A percentile compares a stretch with the other conserved stretches of the same genome.
Conservation (phyloP, 2,329 filamentous ascomycete genomes). For the Fusarium sp. region DNA sequence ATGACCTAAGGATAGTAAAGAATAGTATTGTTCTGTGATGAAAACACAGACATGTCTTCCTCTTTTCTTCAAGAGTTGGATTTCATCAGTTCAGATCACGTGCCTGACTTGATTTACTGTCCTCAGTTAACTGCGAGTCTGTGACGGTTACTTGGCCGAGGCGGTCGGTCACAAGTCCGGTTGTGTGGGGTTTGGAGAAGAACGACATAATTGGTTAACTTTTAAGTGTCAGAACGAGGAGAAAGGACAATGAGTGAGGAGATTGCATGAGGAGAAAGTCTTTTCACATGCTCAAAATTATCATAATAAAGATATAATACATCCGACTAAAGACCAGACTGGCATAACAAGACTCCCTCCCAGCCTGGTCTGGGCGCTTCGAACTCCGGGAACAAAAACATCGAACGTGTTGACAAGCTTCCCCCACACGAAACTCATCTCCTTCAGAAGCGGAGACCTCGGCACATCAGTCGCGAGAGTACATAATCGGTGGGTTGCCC, state of each 20-base stretch:
- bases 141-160: slow-evolving; percentile 37
- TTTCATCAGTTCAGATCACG: slow-evolving; percentile 16
- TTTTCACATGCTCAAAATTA: slow-evolving; percentile 29
- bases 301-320: neutral
- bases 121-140: neutral
- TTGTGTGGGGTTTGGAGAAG: slow-evolving; percentile 32
- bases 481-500: slow-evolving; percentile 40
- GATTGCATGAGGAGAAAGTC: slow-evolving; percentile 2
- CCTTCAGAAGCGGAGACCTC: slow-evolving; percentile 41
- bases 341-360: neutral
- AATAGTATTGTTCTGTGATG: too few relatives aligned
- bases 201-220: slow-evolving; percentile 15
- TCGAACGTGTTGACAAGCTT: slow-evolving; percentile 2
- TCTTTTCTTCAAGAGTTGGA: too few relatives aligned
- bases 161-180: slow-evolving; percentile 37
- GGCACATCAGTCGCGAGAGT: slow-evolving; percentile 35
- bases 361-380: neutral
- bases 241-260: slow-evolving; percentile 7
- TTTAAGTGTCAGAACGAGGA: neutral
- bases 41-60: too few relatives aligned
- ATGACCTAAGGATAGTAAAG: too few relatives aligned
- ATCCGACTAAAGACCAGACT: slow-evolving; percentile 1
- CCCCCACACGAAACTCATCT: slow-evolving; percentile 34
- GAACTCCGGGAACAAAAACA: slow-evolving; percentile 19
- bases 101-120: neutral